Base-by-base conservation (phyloP, 352 stramenopile genomes). In the Saprolegnia diclina region DNA sequence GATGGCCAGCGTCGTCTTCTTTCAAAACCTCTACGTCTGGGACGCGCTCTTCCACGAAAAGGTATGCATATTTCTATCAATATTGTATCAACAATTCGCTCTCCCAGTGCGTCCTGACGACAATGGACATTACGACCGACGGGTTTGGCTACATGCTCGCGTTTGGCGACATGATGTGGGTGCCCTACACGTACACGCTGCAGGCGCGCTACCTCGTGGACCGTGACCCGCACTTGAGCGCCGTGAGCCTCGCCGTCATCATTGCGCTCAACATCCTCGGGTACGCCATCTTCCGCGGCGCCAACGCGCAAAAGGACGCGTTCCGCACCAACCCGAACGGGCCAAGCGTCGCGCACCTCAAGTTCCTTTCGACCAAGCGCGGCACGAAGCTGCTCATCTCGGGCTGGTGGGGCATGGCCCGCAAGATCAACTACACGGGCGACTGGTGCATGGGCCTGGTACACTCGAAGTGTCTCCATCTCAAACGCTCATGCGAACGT, bases 111-210 rank as follows among this genome's bases (percentile, higher is more conserved):
- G 97, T 97, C 63, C 73, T 97, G n/a, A 96, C 90, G 18, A 97
- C 90, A 18, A 97, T 97, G 91, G 91, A 97, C 74, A 97, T 97
- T 71, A 97, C 89, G 13, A 97, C 85, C 13, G 91, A 97, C 78
- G 90, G 90, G 35, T 97, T 97, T 80, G 91, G 91, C 32, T 97
- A 86, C 72, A 97, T 97, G 91, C 79, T 97, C 21, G 72, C 74
- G n/a, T 97, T 96, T 78, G 91, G 91, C 24, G 91, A 97, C 73
- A 77, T 97, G 22, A 83, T 83, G 16, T 97, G 90, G 90, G 88
- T 97, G 19, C 91, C 91, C 1, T 97, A 97, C 74, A 95, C 88
- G 0, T 97, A 97, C 76, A 87, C 75, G 22, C 67, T 97, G 10
- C 90, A 94, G 65, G 85, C 83, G 48, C 26, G 70, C 5, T 76